A percentile compares a stretch with the other conserved stretches of the same genome.
phyloP scores from a whole-genome alignment of 139 green algal genomes.

The Haematococcus sp. region DNA sequence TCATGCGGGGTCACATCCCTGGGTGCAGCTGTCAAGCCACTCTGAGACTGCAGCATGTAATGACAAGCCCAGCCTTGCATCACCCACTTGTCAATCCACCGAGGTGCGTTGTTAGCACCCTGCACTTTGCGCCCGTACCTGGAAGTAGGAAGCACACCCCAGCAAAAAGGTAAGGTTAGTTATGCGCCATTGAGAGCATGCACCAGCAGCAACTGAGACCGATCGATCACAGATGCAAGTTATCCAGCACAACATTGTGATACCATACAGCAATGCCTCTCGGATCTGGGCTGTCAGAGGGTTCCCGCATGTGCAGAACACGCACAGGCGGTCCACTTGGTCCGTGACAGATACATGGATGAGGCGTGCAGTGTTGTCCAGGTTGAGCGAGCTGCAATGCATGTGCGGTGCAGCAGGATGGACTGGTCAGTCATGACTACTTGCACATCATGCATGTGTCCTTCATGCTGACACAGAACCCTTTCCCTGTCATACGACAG shows the following conservation, averaged over 20 bases:
- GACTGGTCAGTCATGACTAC: background rate
- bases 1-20: background rate
- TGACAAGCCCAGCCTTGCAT: background rate
- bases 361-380: slow-evolving; percentile 34
- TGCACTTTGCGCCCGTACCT: slow-evolving; percentile 62
- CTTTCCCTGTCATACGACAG: background rate
- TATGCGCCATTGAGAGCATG: too few species aligned
- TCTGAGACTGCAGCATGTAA: too few species aligned
- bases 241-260: background rate
- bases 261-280: background rate
- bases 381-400: slow-evolving; percentile 21
- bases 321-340: slow-evolving; percentile 29
- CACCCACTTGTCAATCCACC: slow-evolving; percentile 70
- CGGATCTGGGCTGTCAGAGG: background rate
- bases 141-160: too few species aligned
- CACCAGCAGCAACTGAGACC: slow-evolving; percentile 32
- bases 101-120: slow-evolving; percentile 37
- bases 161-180: too few species aligned
- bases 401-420: too few species aligned
- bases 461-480: background rate
- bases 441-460: background rate
- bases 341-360: slow-evolving; percentile 33
- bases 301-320: background rate
- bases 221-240: background rate
- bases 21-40: too few species aligned